phyloP scores from a whole-genome alignment of 2,329 filamentous ascomycete genomes.

The Emericellopsis atlantica region DNA sequence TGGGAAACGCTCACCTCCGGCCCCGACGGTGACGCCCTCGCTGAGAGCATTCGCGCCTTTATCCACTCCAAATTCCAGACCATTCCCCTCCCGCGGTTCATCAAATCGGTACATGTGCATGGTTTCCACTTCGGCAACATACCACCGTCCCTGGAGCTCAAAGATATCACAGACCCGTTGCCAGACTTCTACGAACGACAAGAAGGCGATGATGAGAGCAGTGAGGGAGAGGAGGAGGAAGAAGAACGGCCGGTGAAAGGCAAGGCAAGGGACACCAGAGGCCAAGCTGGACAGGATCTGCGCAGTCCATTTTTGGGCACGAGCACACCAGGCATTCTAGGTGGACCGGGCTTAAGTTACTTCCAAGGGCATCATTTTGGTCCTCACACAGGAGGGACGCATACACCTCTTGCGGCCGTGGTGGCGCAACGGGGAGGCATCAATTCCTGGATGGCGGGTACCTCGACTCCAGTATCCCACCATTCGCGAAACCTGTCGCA shows the following conservation, averaged over 20 bases:
- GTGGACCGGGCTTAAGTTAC: conserved; percentile 68
- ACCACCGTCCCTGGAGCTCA: conserved; percentile 76
- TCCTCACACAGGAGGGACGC: conserved; percentile 40
- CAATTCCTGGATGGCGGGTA: conserved; percentile 8
- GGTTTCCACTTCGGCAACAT: conserved; percentile 85
- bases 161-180: conserved; percentile 91
- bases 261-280: background rate
- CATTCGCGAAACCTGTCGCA: conserved; percentile 28
- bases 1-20: conserved; percentile 89
- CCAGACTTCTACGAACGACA: conserved; percentile 92
- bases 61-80: conserved; percentile 94
- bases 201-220: conserved; percentile 37
- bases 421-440: conserved; percentile 38
- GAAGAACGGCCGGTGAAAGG: background rate
- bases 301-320: conserved; percentile 45
- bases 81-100: conserved; percentile 83
- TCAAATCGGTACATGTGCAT: conserved; percentile 89
- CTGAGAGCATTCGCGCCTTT: conserved; percentile 79
- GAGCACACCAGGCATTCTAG: conserved; percentile 51
- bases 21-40: conserved; percentile 73
- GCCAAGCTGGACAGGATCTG: conserved; percentile 24
- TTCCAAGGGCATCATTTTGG: conserved; percentile 59
- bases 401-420: conserved; percentile 69
- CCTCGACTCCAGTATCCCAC: no score
- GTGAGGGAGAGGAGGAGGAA: conserved; percentile 14